Evolutionary conservation across 163 green algal genomes (phyloP).

Genomic region (Scenedesmus sp.): DNA sequence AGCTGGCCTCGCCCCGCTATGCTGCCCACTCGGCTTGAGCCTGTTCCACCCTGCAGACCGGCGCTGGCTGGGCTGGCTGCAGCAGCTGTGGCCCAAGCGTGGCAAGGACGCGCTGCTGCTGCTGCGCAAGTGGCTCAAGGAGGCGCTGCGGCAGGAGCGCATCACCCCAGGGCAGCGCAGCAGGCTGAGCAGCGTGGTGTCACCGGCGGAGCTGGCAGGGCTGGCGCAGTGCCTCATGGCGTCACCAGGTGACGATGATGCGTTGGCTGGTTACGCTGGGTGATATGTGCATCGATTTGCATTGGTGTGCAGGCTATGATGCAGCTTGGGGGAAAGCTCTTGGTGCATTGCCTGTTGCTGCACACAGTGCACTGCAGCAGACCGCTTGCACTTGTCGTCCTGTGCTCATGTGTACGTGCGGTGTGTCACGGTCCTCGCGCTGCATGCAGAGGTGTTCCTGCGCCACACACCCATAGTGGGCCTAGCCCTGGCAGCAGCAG

Average conservation of each 20-base stretch:
- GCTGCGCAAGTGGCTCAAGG: slow-evolving; percentile 76
- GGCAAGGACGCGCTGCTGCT: slow-evolving; percentile 66
- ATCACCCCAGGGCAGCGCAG: slow-evolving; percentile 55
- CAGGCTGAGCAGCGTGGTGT: slow-evolving; percentile 62
- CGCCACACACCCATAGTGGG: slow-evolving; percentile 60
- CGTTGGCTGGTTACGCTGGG: not conserved
- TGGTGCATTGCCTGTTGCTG: not conserved
- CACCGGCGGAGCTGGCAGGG: slow-evolving; percentile 64
- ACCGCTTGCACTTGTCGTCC: not conserved
- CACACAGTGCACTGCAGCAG: not conserved
- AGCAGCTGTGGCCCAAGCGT: slow-evolving; percentile 63
- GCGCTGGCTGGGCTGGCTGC: slow-evolving; percentile 60
- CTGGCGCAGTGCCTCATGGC: slow-evolving; percentile 53
- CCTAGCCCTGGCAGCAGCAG: slow-evolving; percentile 66
- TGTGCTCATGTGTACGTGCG: not conserved
- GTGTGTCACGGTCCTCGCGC: not conserved
- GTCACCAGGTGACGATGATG: not conserved
- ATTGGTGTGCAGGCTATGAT: not conserved
- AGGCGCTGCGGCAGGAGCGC: slow-evolving; percentile 70
- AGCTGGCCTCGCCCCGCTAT: not conserved
- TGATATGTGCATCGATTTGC: not conserved
- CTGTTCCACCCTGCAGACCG: slow-evolving; percentile 62
- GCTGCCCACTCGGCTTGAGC: slow-evolving; percentile 37
- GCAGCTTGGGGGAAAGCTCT: no score
- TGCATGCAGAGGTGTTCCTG: slow-evolving; percentile 52